Evolutionary conservation across 1,139 yeast species (phyloP).

Genomic region (Nematodospora anomalae): DNA sequence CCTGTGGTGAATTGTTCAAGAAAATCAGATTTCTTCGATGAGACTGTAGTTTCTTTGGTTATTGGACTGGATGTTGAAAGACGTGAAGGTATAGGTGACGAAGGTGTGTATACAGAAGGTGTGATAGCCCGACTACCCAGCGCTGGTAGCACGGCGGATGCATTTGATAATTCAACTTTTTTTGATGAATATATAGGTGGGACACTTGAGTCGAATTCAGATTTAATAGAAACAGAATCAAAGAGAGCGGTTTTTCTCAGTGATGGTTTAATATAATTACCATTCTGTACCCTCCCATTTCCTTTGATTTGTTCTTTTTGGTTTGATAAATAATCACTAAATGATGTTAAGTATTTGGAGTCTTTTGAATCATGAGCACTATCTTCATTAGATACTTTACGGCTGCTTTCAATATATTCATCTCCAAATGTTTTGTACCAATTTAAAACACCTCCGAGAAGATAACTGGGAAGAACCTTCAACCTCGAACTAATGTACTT

Average conservation of each 20-base stretch:
- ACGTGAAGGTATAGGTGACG: not conserved
- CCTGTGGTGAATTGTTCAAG: conserved; percentile 52
- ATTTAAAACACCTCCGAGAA: conserved; percentile 44
- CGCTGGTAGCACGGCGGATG: no score
- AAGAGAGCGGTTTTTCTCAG: conserved; percentile 4
- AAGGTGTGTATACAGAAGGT: not conserved
- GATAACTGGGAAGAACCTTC: conserved; percentile 34
- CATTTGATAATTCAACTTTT: conserved; percentile 2
- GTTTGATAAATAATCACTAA: conserved; percentile 42
- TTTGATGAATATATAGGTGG: conserved; percentile 1
- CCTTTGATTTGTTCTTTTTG: conserved; percentile 21
- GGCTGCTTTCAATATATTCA: conserved; percentile 22
- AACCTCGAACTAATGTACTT: conserved; percentile 38
- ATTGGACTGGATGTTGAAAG: conserved; percentile 16
- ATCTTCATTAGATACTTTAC: conserved; percentile 8
- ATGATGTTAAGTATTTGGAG: conserved; percentile 30
- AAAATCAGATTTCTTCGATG: conserved; percentile 17
- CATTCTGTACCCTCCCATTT: not conserved
- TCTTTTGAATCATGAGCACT: conserved; percentile 1
- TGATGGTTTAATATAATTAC: conserved; percentile 8
- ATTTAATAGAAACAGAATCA: conserved; percentile 5
- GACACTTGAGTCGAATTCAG: not conserved
- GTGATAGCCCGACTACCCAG: not conserved
- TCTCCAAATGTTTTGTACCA: conserved; percentile 40
- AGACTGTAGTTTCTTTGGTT: conserved; percentile 9